Evolutionary conservation across 257 asterid genomes (phyloP), one percentile per base, ranked within the genome.

Genomic region (Echites panduratus): DNA sequence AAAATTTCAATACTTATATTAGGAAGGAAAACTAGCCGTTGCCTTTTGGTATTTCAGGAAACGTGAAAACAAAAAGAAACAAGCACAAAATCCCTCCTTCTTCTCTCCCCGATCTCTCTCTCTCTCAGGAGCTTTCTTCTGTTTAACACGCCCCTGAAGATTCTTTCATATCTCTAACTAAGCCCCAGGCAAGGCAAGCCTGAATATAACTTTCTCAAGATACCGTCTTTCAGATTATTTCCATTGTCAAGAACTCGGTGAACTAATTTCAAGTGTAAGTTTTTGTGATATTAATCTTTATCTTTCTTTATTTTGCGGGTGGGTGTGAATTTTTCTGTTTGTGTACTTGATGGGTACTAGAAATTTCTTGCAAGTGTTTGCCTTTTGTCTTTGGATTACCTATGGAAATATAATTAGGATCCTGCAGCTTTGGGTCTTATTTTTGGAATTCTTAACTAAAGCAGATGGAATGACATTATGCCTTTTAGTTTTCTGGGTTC

Each of bases 1-100:
- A 5, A 14, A 26, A 56, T 35, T 72, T 81, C 72, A 64, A 8
- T 70, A 67, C 1, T 12, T 29, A 22, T 17, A 14, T 64, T 20
- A 24, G 40, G 14, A 50, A 38, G 45, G 27, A 13, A 57, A 43
- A 79, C 79, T 88, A 86, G 92, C 91, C 95, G 92, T 89, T 86
- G 70, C 63, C 72, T 59, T 70, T 73, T 70, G 35, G 66, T 66
- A 16, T 20, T 50, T 44, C 54, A 20, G 56, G 11, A 35, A 47
- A 48, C 45, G 61, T 73, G 13, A 54, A 64, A 17, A 8, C 69
- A 63, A 26, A 65, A 44, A 58, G 16, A 32, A 47, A 67, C 65
- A 13, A 49, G 38, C 43, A 70, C 49, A 26, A 68, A 66, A 5
- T 8, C 40, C 61, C 72, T 58, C 66, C 13, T 47, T 48, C 3